A percentile compares a stretch with the other conserved stretches of the same genome.
Evolutionary conservation across 2,329 filamentous ascomycete genomes (phyloP).

Genomic region (Cercospora sojina): DNA sequence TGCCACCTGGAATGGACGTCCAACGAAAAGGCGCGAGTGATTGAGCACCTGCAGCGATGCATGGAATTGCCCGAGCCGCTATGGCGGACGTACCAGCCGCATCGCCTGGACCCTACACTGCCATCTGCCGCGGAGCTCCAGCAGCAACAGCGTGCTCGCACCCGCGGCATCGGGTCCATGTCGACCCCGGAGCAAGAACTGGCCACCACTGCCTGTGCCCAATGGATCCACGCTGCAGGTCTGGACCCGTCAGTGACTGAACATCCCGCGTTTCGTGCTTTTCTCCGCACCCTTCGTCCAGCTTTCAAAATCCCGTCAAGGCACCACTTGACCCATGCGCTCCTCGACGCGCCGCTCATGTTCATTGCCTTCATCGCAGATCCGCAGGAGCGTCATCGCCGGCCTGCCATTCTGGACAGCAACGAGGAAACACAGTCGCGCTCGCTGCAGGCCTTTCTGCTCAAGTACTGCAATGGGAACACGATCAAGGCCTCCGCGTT

Average conservation of each 20-base stretch:
- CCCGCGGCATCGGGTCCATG: conserved; percentile 29
- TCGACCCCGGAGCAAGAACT: conserved; percentile 27
- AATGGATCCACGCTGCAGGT: conserved; percentile 27
- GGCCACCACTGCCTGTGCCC: conserved; percentile 27
- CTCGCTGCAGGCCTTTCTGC: conserved; percentile 27
- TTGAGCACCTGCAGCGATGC: conserved; percentile 30
- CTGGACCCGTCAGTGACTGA: conserved; percentile 24
- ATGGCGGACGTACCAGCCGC: conserved; percentile 30
- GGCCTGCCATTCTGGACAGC: conserved; percentile 28
- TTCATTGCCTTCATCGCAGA: conserved; percentile 30
- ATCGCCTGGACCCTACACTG: conserved; percentile 28
- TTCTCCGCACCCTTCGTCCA: conserved; percentile 25
- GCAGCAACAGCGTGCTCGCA: conserved; percentile 28
- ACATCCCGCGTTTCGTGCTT: conserved; percentile 28
- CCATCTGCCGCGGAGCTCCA: conserved; percentile 29
- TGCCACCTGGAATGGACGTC: conserved; percentile 30
- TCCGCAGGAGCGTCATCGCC: conserved; percentile 27
- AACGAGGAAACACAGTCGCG: conserved; percentile 29
- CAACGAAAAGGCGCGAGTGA: conserved; percentile 29
- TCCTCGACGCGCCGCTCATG: conserved; percentile 30
- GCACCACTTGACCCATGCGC: conserved; percentile 27
- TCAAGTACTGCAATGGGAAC: conserved; percentile 29
- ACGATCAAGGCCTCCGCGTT: conserved; percentile 22
- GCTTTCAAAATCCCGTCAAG: conserved; percentile 27
- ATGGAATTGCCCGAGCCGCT: conserved; percentile 26